Conservation (phyloP, 495 filamentous ascomycete species). For the Trichoderma erinaceum region DNA sequence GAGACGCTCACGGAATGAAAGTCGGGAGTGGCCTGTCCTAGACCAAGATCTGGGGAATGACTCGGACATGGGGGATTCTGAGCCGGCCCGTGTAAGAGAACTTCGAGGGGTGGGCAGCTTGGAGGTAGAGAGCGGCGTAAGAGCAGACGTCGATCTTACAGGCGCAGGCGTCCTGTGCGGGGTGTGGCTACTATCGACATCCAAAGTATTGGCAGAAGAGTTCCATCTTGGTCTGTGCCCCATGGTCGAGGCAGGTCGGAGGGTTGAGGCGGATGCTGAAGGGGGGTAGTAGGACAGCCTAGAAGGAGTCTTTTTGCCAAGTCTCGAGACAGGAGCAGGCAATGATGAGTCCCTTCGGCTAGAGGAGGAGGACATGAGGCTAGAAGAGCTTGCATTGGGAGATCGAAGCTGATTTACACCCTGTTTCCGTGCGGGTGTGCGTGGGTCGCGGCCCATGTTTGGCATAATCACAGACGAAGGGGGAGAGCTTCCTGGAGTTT, state of each 20-base stretch:
- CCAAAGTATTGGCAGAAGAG: slow-evolving; percentile 60
- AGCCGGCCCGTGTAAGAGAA: slow-evolving; percentile 36
- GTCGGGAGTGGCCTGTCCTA: slow-evolving; percentile 23
- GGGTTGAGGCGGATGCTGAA: slow-evolving; percentile 17
- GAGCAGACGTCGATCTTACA: slow-evolving; percentile 32
- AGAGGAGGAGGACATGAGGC: slow-evolving; percentile 25
- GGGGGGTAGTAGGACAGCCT: slow-evolving; percentile 27
- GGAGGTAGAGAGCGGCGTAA: slow-evolving; percentile 35
- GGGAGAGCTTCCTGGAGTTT: slow-evolving; percentile 83
- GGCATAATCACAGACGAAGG: slow-evolving; percentile 81
- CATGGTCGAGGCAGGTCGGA: slow-evolving; percentile 41
- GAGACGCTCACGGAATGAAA: slow-evolving; percentile 46
- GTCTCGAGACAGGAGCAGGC: slow-evolving; percentile 23
- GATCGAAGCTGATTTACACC: slow-evolving; percentile 35
- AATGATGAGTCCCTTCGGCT: slow-evolving; percentile 30
- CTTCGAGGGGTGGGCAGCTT: slow-evolving; percentile 42
- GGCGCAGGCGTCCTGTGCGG: slow-evolving; percentile 40
- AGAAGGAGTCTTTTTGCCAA: slow-evolving; percentile 28
- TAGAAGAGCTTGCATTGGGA: slow-evolving; percentile 36
- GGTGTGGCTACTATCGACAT: slow-evolving; percentile 60
- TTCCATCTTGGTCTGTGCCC: slow-evolving; percentile 76
- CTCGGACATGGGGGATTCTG: slow-evolving; percentile 37
- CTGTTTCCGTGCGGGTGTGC: slow-evolving; percentile 34
- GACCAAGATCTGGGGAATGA: slow-evolving; percentile 31
- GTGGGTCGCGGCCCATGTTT: slow-evolving; percentile 43